phyloP scores from a whole-genome alignment of 192 early-diverging fungal genomes.

The Piromyces sp. region DNA sequence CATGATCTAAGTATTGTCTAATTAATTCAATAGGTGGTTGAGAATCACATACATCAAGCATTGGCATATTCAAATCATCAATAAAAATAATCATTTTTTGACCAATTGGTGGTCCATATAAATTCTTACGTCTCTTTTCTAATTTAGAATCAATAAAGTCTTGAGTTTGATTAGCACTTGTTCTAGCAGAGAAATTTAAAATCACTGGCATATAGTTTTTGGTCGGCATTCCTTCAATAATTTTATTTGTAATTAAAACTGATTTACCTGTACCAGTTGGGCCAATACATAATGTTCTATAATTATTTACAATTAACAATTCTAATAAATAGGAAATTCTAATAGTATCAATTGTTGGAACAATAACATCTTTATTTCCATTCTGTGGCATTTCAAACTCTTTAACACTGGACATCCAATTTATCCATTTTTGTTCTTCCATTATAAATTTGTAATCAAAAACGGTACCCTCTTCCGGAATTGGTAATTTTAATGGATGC shows the following conservation, averaged over 20 bases:
- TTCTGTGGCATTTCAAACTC: slow-evolving; percentile 27
- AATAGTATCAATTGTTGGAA: slow-evolving; percentile 36
- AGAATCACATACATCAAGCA: slow-evolving; percentile 33
- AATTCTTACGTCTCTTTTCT: slow-evolving; percentile 35
- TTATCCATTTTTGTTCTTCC: background rate
- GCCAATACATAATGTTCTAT: slow-evolving; percentile 36
- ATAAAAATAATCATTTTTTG: slow-evolving; percentile 35
- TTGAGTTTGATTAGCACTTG: slow-evolving; percentile 38
- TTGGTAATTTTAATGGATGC: slow-evolving; percentile 12
- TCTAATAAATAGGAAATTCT: slow-evolving; percentile 29
- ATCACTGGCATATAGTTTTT: slow-evolving; percentile 28
- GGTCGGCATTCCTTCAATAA: slow-evolving; percentile 26
- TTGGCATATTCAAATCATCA: slow-evolving; percentile 45
- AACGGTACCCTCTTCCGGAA: slow-evolving; percentile 22
- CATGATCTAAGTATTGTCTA: slow-evolving; percentile 43
- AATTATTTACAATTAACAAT: slow-evolving; percentile 21
- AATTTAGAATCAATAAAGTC: slow-evolving; percentile 42
- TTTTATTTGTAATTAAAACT: slow-evolving; percentile 31
- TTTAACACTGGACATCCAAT: slow-evolving; percentile 16
- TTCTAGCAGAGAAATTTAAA: slow-evolving; percentile 41
- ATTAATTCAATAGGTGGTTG: slow-evolving; percentile 41
- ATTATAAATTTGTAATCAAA: slow-evolving; percentile 34
- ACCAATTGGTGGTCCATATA: slow-evolving; percentile 34
- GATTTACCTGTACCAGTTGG: slow-evolving; percentile 44
- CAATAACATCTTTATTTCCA: slow-evolving; percentile 35